Base-by-base conservation (phyloP, 164 flowering plant genomes). In the Houttuynia cordata region DNA sequence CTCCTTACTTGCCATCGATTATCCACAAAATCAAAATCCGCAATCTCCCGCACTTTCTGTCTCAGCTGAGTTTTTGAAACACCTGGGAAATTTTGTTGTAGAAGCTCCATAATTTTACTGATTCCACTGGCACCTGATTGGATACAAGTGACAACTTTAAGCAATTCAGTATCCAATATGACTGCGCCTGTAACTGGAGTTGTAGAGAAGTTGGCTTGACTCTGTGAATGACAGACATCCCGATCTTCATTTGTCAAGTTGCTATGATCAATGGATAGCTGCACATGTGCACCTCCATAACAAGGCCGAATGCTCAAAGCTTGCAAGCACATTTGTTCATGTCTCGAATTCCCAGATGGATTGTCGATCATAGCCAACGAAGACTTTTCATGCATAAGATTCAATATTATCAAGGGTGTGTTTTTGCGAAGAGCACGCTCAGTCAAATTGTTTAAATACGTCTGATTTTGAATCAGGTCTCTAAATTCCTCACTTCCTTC, bases 371-470 rank as follows among this genome's bases (percentile, higher is more conserved):
- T 53, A 74, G 77, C 57, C 60, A 79, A 56, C 12, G 74, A 52
- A 21, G 59, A 55, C 70, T 86, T 90, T 71, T 90, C 95, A 74
- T 86, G 88, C 83, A 80, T 74, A 52, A 90, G 63, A 69, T 90
- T 90, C 56, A 71, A 72, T 64, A 93, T 79, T 25, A 87, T 73
- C 73, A 90, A 67, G 0, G 97, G 97, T 68, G 83, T 83, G 64
- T 82, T 90, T 76, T 84, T 93, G 59, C 79, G 71, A 61, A 93
- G 95, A 62, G 96, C 92, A 61, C 74, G 88, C 24, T 90, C 95
- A 19, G 97, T 93, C 65, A 83, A 65, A 70, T 66, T 78, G 60
- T 67, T 40, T 50, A 93, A 78, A 79, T 78, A 66, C 69, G 81
- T 88, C 68, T 82, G 88, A 59, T 81, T 88, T 41, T 71, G 71